phyloP scores from a whole-genome alignment of 116 monocot species.

The Trichopus zeylanicus region DNA sequence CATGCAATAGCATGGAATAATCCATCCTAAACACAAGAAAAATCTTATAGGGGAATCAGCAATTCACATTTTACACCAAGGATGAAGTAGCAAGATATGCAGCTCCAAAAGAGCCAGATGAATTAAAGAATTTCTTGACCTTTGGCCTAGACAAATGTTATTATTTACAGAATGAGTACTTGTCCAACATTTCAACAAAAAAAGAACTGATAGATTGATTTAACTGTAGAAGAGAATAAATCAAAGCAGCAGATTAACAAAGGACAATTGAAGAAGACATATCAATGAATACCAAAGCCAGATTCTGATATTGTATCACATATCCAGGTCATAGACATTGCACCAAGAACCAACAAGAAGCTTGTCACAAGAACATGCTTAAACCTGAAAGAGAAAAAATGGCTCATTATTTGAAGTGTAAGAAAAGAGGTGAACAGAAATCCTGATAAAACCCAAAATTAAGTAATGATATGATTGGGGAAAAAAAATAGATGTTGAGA shows the following conservation, averaged over 20 bases:
- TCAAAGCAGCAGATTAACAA: not conserved
- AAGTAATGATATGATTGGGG: too few relatives aligned
- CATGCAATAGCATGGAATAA: not conserved
- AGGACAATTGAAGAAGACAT: not conserved
- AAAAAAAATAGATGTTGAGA: too few relatives aligned
- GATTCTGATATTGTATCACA: slow-evolving; percentile 96
- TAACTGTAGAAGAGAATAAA: not conserved
- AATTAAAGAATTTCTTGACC: not conserved
- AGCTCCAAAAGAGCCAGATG: not conserved
- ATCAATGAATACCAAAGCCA: slow-evolving; percentile 74
- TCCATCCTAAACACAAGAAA: too few relatives aligned
- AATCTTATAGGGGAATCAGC: not conserved
- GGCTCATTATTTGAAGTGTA: too few relatives aligned
- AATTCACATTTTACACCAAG: not conserved
- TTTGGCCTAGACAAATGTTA: too few relatives aligned
- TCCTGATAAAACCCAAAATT: too few relatives aligned
- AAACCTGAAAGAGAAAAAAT: slow-evolving; percentile 47
- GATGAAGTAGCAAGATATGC: too few relatives aligned
- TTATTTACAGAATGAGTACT: not conserved
- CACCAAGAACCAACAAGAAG: slow-evolving; percentile 87
- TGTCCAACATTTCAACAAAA: not conserved
- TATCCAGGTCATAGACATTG: slow-evolving; percentile 96
- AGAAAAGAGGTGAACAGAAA: not conserved
- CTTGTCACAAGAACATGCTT: slow-evolving; percentile 84
- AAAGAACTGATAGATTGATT: not conserved